phyloP scores from a whole-genome alignment of 2,329 filamentous ascomycete species.

The Parastagonospora nodorum region DNA sequence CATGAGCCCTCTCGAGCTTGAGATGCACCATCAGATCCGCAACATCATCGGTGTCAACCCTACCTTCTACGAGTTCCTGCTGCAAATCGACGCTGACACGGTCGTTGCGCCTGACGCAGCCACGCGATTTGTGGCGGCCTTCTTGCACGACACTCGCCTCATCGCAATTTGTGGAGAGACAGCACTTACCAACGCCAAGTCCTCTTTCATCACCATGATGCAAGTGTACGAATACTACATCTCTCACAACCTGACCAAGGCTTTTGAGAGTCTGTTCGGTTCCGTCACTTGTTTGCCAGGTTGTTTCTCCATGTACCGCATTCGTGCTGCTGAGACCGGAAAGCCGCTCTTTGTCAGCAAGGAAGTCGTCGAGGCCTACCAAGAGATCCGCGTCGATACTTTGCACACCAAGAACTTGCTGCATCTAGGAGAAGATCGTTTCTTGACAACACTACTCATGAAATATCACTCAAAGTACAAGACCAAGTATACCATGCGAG shows the following conservation, averaged over 20 bases:
- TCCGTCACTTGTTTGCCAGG: slow-evolving; percentile 97
- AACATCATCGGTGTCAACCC: slow-evolving; percentile 99
- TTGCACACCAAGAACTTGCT: slow-evolving; percentile 98
- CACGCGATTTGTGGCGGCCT: slow-evolving; percentile 88
- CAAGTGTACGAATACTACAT: slow-evolving; percentile 99
- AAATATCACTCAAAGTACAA: slow-evolving; percentile 94
- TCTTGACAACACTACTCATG: slow-evolving; percentile 89
- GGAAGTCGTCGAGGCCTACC: slow-evolving; percentile 85
- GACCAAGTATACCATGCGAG: slow-evolving; percentile 93
- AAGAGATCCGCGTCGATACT: slow-evolving; percentile 94
- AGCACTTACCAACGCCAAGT: slow-evolving; percentile 87
- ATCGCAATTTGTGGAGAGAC: slow-evolving; percentile 96
- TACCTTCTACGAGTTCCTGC: slow-evolving; percentile 94
- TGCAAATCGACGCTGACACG: slow-evolving; percentile 97
- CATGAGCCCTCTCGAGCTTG: slow-evolving; percentile 95
- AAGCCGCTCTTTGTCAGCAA: slow-evolving; percentile 96
- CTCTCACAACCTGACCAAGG: slow-evolving; percentile 94
- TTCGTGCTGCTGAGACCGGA: slow-evolving; percentile 89
- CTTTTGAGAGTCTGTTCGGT: slow-evolving; percentile 95
- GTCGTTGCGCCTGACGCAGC: slow-evolving; percentile 88
- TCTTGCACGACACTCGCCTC: slow-evolving; percentile 89
- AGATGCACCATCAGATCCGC: slow-evolving; percentile 98
- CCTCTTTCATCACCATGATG: slow-evolving; percentile 96
- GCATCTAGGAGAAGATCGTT: slow-evolving; percentile 96
- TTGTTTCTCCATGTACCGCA: slow-evolving; percentile 99